Conservation (phyloP, 208 protist species). For the Borovskyia barvae region DNA sequence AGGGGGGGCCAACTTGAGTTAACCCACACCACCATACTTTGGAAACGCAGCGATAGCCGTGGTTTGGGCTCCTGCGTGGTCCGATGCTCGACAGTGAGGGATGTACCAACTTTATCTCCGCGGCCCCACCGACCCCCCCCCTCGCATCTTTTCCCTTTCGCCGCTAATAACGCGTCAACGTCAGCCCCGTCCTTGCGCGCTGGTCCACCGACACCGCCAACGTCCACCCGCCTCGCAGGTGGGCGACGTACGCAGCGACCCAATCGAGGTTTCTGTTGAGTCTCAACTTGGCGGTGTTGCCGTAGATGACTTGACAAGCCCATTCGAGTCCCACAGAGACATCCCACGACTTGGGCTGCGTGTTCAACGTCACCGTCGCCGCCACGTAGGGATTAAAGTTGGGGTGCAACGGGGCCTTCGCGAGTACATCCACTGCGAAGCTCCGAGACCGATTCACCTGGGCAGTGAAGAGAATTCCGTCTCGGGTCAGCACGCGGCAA, state of each 20-base stretch:
- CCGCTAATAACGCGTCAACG: constrained; percentile 38
- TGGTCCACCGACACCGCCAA: constrained; percentile 55
- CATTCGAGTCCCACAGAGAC: constrained; percentile 45
- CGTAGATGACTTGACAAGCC: constrained; percentile 38
- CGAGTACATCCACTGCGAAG: constrained; percentile 34
- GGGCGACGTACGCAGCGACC: constrained; percentile 55
- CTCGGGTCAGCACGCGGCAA: constrained; percentile 32
- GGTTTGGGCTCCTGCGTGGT: no score
- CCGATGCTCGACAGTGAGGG: no score
- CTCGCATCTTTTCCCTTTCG: background rate
- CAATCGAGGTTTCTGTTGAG: constrained; percentile 56
- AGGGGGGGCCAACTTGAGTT: no score
- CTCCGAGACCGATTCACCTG: constrained; percentile 38
- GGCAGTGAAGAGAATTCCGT: constrained; percentile 32
- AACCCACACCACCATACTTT: no score
- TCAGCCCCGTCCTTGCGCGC: constrained; percentile 40
- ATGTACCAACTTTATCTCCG: no score
- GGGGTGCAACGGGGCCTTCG: constrained; percentile 32
- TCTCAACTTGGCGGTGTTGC: constrained; percentile 58
- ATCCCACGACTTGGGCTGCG: constrained; percentile 15
- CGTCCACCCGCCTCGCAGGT: constrained; percentile 58
- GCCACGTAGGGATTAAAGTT: constrained; percentile 29
- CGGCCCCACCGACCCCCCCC: no score
- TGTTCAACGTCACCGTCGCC: constrained; percentile 25
- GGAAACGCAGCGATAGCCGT: no score